Base-by-base conservation (phyloP, 495 filamentous ascomycete species). In the Neurospora sublineolata region DNA sequence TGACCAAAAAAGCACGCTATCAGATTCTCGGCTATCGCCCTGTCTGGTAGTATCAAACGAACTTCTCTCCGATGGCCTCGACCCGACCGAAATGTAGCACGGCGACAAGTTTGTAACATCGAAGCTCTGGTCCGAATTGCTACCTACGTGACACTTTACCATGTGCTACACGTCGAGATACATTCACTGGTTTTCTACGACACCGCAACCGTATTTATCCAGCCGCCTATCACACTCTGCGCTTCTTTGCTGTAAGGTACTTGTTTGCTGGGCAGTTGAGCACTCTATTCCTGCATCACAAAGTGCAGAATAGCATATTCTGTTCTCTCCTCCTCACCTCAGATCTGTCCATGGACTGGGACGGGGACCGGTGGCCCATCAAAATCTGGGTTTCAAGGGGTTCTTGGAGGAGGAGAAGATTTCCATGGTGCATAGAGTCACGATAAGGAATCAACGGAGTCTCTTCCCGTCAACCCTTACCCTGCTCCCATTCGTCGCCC, bases 21-120 rank as follows among this genome's bases (percentile, higher is more conserved):
- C 60, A 73, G 68, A 73, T 68, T 7, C 27, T 37, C 68, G 68
- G 69, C 40, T 70, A 18, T 69, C 33, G 27, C 71, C 64, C 36
- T 74, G 69, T 71, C 73, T 72, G 73, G 73, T 75, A 72, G 68
- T 40, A 52, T 73, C 71, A 68, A 30, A 73, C 76, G 68, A 72
- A 68, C 69, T 70, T 73, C 69, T 73, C 68, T 73, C 37, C 37
- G 71, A 72, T 71, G n/a, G 73, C 37, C 12, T 67, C 46, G 44
- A 60, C 38, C 67, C 67, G 52, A 64, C 27, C 14, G 40, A 39
- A 27, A 36, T 72, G 42, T 68, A 40, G 69, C 69, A 33, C 20
- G 33, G 52, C 52, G 52, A 64, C 18, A 64, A 64, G 27, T 64
- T 64, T 64, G 52, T 33, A 9, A 64, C 52, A 64, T 64, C 52